phyloP scores from a whole-genome alignment of 2,329 filamentous ascomycete species.

The Paraconiothyrium brasiliense region DNA sequence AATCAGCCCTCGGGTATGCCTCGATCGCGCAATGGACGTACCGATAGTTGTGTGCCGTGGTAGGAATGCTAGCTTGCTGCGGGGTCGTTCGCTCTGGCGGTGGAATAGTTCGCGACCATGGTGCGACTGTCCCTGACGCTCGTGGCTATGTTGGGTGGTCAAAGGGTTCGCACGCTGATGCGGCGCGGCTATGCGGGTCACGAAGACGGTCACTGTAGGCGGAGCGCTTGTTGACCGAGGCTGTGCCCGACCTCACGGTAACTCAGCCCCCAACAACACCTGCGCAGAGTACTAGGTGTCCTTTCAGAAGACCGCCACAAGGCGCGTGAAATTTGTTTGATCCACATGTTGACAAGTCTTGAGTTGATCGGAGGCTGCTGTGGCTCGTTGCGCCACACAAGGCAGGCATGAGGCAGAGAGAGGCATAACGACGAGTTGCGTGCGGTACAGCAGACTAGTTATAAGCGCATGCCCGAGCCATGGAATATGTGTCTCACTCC shows the following conservation, averaged over 20 bases:
- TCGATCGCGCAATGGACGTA: conserved; percentile 7
- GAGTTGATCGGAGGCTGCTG: conserved; percentile 7
- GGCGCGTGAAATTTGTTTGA: not conserved
- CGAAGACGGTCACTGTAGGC: not conserved
- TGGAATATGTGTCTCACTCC: conserved; percentile 1
- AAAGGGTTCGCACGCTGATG: not conserved
- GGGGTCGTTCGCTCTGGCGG: conserved; percentile 4
- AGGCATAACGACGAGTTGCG: not conserved
- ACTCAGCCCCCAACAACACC: conserved; percentile 6
- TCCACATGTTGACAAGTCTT: conserved; percentile 2
- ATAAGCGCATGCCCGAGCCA: conserved; percentile 5
- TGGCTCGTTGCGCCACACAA: conserved; percentile 10
- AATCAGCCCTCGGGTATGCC: conserved; percentile 14
- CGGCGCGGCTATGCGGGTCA: conserved; percentile 12
- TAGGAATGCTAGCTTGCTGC: not conserved
- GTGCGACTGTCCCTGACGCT: not conserved
- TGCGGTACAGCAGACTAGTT: not conserved
- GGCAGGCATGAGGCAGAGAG: conserved; percentile 13
- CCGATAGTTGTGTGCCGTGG: not conserved
- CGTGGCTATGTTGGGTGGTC: not conserved
- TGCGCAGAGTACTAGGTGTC: not conserved
- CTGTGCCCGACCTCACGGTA: not conserved
- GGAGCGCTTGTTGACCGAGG: conserved; percentile 8
- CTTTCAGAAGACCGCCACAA: conserved; percentile 9
- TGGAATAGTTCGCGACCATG: conserved; percentile 9